Evolutionary conservation across 225 moss, liverwort and hornwort genomes (phyloP).

Genomic region (Polytrichum formosum): DNA sequence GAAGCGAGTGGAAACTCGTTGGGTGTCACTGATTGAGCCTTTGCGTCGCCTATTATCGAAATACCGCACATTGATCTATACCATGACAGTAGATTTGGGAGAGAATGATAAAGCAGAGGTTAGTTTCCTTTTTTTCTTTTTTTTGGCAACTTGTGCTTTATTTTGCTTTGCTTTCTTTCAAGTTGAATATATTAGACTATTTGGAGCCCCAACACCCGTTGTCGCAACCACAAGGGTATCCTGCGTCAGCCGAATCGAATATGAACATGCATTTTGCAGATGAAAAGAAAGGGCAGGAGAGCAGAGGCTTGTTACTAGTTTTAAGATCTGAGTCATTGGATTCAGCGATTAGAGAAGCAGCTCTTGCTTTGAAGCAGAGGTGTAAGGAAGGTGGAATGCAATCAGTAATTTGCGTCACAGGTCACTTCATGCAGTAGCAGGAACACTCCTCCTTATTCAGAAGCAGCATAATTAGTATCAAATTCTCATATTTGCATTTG

Average conservation of each 20-base stretch:
- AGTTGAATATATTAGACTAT: no score
- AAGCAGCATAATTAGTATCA: constrained; percentile 1
- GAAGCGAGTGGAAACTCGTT: no score
- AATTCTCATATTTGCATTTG: background rate
- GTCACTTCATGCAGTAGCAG: constrained; percentile 83
- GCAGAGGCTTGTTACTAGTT: constrained; percentile 18
- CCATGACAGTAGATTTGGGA: no score
- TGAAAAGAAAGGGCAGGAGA: background rate
- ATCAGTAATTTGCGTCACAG: constrained; percentile 70
- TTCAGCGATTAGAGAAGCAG: constrained; percentile 50
- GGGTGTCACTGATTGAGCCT: no score
- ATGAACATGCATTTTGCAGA: background rate
- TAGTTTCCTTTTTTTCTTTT: no score
- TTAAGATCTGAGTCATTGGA: constrained; percentile 38
- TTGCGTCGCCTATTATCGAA: no score
- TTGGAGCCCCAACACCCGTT: no score
- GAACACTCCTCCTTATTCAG: constrained; percentile 38
- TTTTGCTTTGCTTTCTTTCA: no score
- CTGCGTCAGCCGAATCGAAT: background rate
- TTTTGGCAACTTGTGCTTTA: no score
- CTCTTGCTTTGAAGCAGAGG: constrained; percentile 32
- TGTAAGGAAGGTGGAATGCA: constrained; percentile 15
- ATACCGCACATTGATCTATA: no score
- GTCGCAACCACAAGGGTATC: constrained; percentile 59
- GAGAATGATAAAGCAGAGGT: no score